Evolutionary conservation across 2,329 filamentous ascomycete genomes (phyloP), one percentile per base, ranked within the genome.

Genomic region (Ceratocystis albifundus): DNA sequence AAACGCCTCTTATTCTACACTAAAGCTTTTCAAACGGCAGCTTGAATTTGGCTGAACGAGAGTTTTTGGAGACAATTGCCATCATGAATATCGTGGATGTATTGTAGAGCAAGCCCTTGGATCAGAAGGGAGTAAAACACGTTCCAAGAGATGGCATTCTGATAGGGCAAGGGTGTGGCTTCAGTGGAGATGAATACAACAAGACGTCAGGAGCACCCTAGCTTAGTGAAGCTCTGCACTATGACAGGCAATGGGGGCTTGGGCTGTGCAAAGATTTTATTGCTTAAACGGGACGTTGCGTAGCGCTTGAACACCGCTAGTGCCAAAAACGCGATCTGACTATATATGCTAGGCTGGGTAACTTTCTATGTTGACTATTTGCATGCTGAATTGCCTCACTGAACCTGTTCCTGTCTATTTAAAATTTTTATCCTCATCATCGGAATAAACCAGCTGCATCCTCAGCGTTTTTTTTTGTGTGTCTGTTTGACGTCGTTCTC

Each of bases 151-250:
- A 62, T 66, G 32, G 65, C 28, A 15, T 44, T 66, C 4, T 66
- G 44, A 66, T 66, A 66, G 65, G 65, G 36, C 59, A 48, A 63
- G 55, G 55, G 20, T 59, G 22, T 17, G 25, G 28, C 55, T 59
- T 59, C 55, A 36, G 55, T 59, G 55, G 55, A 36, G 28, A 32
- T n/a, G 3, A n/a, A 17, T 17, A 41, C 10, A 36, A 41, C 3
- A 12, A 41, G 10, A 41, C 36, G 36, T 30, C 8, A 32, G 28
- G 17, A 36, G 17, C 7, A 59, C 55, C 48, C 48, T 28, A 59
- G 22, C 7, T n/a, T 15, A 59, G 55, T 20, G 55, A 59, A 59
- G 55, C 55, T 59, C 8, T 36, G 28, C 28, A 59, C 55, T 59
- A 59, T 32, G 32, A 59, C n/a, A 59, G 8, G 22, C 15, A 32